Percentiles rank a stretch among this genome's conserved stretches.
phyloP scores from a whole-genome alignment of 2,329 filamentous ascomycete genomes.

The Karstenula rhodostoma region DNA sequence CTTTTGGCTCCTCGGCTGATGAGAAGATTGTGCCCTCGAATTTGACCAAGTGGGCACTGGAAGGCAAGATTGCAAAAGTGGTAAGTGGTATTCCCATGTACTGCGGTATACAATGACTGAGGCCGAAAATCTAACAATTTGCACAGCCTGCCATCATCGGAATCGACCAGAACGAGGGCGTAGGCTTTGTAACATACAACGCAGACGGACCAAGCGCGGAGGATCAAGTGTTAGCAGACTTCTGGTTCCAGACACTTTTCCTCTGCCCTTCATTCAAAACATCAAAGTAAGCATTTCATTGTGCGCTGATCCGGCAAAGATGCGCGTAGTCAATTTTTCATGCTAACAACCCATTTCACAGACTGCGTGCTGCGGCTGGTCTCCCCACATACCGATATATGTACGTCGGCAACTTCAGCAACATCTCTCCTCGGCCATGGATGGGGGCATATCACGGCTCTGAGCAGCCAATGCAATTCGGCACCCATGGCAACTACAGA shows the following conservation, averaged over 20 bases:
- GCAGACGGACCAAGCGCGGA: slow-evolving; percentile 3
- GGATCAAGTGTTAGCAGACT: slow-evolving; percentile 8
- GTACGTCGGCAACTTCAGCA: slow-evolving; percentile 23
- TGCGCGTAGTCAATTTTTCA: background rate
- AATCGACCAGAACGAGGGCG: slow-evolving; percentile 22
- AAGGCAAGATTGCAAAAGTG: slow-evolving; percentile 45
- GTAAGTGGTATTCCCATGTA: background rate
- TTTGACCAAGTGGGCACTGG: slow-evolving; percentile 12
- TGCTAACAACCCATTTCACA: slow-evolving; percentile 3
- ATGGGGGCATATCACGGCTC: slow-evolving; percentile 27
- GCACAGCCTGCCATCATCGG: slow-evolving; percentile 36
- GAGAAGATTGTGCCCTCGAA: slow-evolving; percentile 21
- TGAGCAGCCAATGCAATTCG: slow-evolving; percentile 24
- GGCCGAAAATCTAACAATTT: background rate
- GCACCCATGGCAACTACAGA: slow-evolving; percentile 19
- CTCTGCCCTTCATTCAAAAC: slow-evolving; percentile 21
- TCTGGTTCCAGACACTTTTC: background rate
- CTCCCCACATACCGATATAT: slow-evolving; percentile 21
- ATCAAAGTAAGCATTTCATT: slow-evolving; percentile 4
- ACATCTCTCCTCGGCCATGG: slow-evolving; percentile 21
- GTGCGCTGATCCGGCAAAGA: background rate
- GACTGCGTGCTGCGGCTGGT: slow-evolving; percentile 3
- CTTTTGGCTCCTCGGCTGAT: slow-evolving; percentile 25
- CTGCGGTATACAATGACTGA: background rate
- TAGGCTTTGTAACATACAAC: slow-evolving; percentile 7